A percentile compares a stretch with the other conserved stretches of the same genome.
These are phyloP conservation scores for Sarocladiaceae sp. DNA, from an alignment of 2,329 filamentous ascomycete genomes.

Conservation along the genomic window DNA sequence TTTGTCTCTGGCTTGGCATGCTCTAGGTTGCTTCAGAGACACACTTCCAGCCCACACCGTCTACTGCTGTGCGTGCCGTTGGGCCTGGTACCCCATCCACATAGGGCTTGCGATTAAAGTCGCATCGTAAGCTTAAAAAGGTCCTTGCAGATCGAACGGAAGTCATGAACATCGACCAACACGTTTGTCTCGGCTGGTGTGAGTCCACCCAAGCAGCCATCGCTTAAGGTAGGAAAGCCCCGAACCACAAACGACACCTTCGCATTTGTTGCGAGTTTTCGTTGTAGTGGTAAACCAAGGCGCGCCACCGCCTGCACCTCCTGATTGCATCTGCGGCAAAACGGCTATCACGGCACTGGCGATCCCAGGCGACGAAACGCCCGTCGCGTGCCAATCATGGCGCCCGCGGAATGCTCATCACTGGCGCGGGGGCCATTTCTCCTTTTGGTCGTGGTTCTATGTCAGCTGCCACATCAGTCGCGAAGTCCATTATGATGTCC, in stretches of 20 bases:
- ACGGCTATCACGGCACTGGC: conserved; percentile 8
- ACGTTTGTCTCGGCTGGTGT: too few relatives aligned
- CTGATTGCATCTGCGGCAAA: neutral
- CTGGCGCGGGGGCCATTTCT: neutral
- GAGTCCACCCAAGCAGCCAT: neutral
- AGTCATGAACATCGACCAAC: neutral
- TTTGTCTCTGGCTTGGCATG: conserved; percentile 1
- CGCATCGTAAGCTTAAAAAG: conserved; percentile 7
- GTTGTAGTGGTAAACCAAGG: neutral
- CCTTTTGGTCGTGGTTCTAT: too few relatives aligned
- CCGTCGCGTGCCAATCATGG: neutral
- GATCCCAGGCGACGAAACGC: too few relatives aligned
- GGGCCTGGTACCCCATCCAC: too few relatives aligned
- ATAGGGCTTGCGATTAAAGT: too few relatives aligned
- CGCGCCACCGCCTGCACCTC: neutral
- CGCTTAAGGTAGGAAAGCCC: neutral
- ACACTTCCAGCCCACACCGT: too few relatives aligned
- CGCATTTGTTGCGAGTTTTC: too few relatives aligned
- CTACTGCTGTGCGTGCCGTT: too few relatives aligned
- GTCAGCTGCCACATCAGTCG: too few relatives aligned
- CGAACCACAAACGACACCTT: too few relatives aligned
- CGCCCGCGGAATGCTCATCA: neutral
- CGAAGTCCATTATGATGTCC: too few relatives aligned
- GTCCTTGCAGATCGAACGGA: neutral
- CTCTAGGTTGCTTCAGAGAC: too few relatives aligned